Evolutionary conservation across 305 asterid genomes (phyloP).

Genomic region (Fraxinus xanthoxyloides): DNA sequence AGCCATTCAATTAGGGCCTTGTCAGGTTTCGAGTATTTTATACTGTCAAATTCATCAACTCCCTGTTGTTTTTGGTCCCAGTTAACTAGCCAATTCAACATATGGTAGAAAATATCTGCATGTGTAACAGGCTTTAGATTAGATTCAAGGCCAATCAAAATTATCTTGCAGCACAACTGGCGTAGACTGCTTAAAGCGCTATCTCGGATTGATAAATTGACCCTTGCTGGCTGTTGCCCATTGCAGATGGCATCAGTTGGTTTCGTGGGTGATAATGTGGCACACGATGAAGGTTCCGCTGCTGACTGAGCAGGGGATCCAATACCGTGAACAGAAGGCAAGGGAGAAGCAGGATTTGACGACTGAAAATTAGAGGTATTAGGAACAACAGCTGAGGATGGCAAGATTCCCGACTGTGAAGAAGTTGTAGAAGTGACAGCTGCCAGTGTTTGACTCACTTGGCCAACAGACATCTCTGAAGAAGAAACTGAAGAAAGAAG

Average conservation of each 20-base stretch:
- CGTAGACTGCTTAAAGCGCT: constrained; percentile 78
- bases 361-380: constrained; percentile 62
- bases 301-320: constrained; percentile 86
- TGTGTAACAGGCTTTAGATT: constrained; percentile 77
- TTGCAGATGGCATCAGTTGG: constrained; percentile 52
- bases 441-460: constrained; percentile 56
- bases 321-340: constrained; percentile 75
- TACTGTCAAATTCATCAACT: constrained; percentile 64
- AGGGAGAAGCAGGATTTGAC: constrained; percentile 84
- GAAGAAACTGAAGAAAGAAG: constrained; percentile 88
- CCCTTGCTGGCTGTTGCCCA: constrained; percentile 59
- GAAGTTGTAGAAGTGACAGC: constrained; percentile 56
- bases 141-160: constrained; percentile 69
- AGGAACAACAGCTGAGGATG: constrained; percentile 48
- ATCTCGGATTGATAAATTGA: constrained; percentile 48
- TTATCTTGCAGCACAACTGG: constrained; percentile 87
- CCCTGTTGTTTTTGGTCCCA: constrained; percentile 82
- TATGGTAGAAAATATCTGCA: constrained; percentile 71
- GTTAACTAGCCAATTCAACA: constrained; percentile 86
- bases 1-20: constrained; percentile 87
- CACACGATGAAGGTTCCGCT: constrained; percentile 72
- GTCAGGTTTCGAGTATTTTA: constrained; percentile 70
- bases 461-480: constrained; percentile 71
- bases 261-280: constrained; percentile 64
- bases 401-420: constrained; percentile 68